A percentile compares a stretch with the other conserved stretches of the same genome.
phyloP scores from a whole-genome alignment of 2,329 filamentous ascomycete genomes.

The Chaetomium globosum region DNA sequence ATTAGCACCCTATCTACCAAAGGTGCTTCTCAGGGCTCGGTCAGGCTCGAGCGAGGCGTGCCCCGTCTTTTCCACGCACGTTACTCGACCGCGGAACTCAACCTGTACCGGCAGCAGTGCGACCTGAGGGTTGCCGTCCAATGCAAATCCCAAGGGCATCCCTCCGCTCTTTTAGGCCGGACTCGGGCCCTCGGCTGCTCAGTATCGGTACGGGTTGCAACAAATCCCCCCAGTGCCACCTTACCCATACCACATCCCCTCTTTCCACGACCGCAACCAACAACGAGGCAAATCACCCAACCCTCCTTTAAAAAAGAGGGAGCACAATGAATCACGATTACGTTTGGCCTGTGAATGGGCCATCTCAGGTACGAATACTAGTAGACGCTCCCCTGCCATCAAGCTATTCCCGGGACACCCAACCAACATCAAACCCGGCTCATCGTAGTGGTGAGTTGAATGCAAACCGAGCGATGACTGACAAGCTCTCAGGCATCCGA shows the following conservation, averaged over 20 bases:
- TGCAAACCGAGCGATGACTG: not conserved
- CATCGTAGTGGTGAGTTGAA: not conserved
- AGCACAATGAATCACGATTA: slow-evolving; percentile 14
- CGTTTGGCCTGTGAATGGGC: slow-evolving; percentile 2
- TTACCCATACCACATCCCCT: not conserved
- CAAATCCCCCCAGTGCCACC: slow-evolving; percentile 7
- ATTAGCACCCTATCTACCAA: not conserved
- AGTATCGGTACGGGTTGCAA: slow-evolving; percentile 3
- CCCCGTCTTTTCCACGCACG: slow-evolving; percentile 1
- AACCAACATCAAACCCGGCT: too few relatives aligned
- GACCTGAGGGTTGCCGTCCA: slow-evolving; percentile 1
- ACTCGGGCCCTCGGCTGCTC: slow-evolving; percentile 12
- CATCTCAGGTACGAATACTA: slow-evolving; percentile 15
- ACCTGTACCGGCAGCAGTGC: not conserved
- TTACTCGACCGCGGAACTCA: not conserved
- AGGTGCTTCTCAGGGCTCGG: not conserved
- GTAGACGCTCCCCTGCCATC: not conserved
- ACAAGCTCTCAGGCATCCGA: slow-evolving; percentile 4
- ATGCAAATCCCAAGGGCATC: slow-evolving; percentile 6
- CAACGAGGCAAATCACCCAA: not conserved
- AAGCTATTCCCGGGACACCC: too few relatives aligned
- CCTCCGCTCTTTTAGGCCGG: slow-evolving; percentile 9
- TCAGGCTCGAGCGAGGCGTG: not conserved
- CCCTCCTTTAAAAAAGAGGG: not conserved
- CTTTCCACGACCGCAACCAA: not conserved